These are phyloP conservation scores for Phytophthora palmivora DNA, from an alignment of 352 stramenopile species.

Conservation along the genomic window DNA sequence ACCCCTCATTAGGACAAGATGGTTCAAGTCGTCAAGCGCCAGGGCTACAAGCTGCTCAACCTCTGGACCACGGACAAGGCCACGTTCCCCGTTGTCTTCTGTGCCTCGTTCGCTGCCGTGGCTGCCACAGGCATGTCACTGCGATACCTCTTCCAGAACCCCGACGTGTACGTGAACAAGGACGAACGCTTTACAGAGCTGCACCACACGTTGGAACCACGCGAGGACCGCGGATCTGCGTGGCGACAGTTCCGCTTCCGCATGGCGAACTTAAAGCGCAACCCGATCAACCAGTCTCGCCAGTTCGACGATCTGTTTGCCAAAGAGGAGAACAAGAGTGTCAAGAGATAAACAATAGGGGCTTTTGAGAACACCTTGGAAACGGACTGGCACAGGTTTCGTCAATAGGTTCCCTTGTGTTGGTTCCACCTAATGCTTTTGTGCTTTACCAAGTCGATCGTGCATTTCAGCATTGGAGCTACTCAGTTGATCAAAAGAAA, in stretches of 20 bases:
- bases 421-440: too few species aligned
- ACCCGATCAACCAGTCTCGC: constrained; percentile 80
- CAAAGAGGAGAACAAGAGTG: constrained; percentile 60
- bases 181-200: constrained; percentile 49
- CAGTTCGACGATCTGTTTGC: constrained; percentile 66
- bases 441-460: too few species aligned
- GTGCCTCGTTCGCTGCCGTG: constrained; percentile 41
- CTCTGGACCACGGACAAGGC: constrained; percentile 68
- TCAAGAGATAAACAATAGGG: constrained; percentile 54
- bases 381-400: too few species aligned
- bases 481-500: constrained; percentile 32
- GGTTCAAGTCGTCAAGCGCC: neutral
- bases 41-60: constrained; percentile 45
- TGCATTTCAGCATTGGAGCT: constrained; percentile 17
- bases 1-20: neutral
- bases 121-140: constrained; percentile 43
- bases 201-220: constrained; percentile 49
- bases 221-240: constrained; percentile 43
- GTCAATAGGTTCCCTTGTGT: too few species aligned
- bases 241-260: constrained; percentile 75
- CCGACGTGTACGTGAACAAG: constrained; percentile 77
- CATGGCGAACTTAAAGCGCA: constrained; percentile 69
- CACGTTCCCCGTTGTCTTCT: constrained; percentile 71
- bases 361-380: too few species aligned
- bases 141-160: constrained; percentile 60